phyloP scores from a whole-genome alignment of 228 moss, liverwort and hornwort genomes.

The Sphagnum fallax region DNA sequence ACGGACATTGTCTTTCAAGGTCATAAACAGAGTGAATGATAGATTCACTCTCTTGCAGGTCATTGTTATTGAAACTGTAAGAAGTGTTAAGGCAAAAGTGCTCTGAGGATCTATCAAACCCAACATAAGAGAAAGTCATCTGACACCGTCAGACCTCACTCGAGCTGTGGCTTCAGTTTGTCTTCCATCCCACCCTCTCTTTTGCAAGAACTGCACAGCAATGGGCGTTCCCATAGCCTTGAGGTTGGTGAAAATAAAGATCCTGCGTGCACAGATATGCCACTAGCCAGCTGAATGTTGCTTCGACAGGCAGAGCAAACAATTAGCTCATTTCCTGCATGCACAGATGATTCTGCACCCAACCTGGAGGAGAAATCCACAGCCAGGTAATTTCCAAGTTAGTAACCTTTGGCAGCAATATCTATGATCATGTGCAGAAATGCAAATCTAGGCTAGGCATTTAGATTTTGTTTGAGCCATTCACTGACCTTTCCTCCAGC shows the following conservation, averaged over 20 bases:
- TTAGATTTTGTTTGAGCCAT: neutral
- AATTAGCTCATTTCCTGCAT: constrained; percentile 35
- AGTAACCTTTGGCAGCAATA: too few species aligned
- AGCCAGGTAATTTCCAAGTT: too few species aligned
- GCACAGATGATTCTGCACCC: constrained; percentile 50
- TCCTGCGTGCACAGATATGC: constrained; percentile 75
- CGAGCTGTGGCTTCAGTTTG: neutral
- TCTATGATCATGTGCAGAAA: too few species aligned
- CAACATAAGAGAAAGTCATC: too few species aligned
- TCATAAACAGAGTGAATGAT: too few species aligned
- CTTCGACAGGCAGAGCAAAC: constrained; percentile 57
- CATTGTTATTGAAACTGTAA: too few species aligned
- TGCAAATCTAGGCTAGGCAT: too few species aligned
- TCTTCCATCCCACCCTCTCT: constrained; percentile 41
- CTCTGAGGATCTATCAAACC: too few species aligned
- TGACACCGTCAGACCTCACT: neutral
- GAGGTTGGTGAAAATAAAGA: constrained; percentile 42
- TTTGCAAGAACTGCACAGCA: constrained; percentile 65
- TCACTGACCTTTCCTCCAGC: constrained; percentile 50
- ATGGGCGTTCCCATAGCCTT: constrained; percentile 53
- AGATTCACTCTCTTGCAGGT: too few species aligned
- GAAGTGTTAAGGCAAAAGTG: too few species aligned
- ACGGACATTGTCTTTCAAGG: too few species aligned
- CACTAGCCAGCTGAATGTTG: constrained; percentile 33
- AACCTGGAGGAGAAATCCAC: constrained; percentile 22